Percentiles rank a stretch among this genome's conserved stretches.
These are phyloP conservation scores for Pisolithus tinctorius DNA, from an alignment of 768 basidiomycete species.

Conservation along the genomic window DNA sequence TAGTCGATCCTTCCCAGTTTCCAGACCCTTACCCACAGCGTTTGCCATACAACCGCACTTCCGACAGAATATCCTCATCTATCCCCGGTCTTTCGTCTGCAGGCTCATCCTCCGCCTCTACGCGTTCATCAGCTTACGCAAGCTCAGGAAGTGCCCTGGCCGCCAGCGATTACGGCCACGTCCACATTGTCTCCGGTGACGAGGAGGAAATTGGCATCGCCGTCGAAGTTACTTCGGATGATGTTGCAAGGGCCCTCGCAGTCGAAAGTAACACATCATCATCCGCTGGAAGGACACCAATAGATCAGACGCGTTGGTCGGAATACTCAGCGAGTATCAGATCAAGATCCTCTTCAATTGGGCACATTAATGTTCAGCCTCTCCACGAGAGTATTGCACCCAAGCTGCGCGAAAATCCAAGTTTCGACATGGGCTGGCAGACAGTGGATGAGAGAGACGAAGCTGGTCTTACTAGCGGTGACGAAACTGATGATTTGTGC, in stretches of 20 bases:
- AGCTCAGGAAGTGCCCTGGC: slow-evolving; percentile 58
- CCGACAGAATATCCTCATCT: slow-evolving; percentile 28
- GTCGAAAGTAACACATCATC: slow-evolving; percentile 43
- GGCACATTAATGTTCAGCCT: slow-evolving; percentile 36
- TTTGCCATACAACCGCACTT: slow-evolving; percentile 35
- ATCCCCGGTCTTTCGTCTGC: slow-evolving; percentile 63
- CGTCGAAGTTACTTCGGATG: slow-evolving; percentile 61
- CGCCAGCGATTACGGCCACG: slow-evolving; percentile 56
- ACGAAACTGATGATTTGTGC: slow-evolving; percentile 45
- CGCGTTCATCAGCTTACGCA: slow-evolving; percentile 74
- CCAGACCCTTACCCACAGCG: slow-evolving; percentile 69
- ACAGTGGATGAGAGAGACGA: slow-evolving; percentile 68
- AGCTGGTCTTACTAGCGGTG: slow-evolving; percentile 47
- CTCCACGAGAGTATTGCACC: slow-evolving; percentile 36
- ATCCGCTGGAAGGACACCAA: slow-evolving; percentile 43
- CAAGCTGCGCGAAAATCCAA: slow-evolving; percentile 55
- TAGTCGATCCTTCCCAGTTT: slow-evolving; percentile 59
- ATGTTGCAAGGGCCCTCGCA: slow-evolving; percentile 53
- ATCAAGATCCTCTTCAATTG: slow-evolving; percentile 66
- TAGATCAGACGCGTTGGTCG: slow-evolving; percentile 71
- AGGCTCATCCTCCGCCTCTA: slow-evolving; percentile 63
- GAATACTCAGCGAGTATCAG: slow-evolving; percentile 59
- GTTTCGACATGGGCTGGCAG: slow-evolving; percentile 74
- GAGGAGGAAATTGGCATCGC: slow-evolving; percentile 48
- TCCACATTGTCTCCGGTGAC: slow-evolving; percentile 56